These are phyloP conservation scores for Boletus reticulatus DNA, from an alignment of 768 basidiomycete genomes.

Conservation along the genomic window DNA sequence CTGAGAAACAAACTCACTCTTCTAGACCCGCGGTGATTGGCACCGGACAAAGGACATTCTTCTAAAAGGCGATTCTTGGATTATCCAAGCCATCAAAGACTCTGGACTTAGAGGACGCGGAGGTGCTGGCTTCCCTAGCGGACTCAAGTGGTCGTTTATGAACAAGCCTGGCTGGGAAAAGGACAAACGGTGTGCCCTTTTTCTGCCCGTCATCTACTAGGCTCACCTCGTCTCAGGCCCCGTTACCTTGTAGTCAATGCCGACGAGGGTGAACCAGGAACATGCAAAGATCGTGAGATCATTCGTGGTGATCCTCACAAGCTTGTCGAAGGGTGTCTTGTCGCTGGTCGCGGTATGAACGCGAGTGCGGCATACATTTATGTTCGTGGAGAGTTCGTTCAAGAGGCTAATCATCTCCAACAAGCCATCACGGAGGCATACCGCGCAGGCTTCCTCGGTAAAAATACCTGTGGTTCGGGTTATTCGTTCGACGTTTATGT, in stretches of 20 bases:
- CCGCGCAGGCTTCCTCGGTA: constrained; percentile 81
- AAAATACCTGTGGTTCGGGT: constrained; percentile 88
- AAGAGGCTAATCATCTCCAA: constrained; percentile 91
- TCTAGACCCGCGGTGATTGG: constrained; percentile 93
- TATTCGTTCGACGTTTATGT: constrained; percentile 97
- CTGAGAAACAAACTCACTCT: background rate
- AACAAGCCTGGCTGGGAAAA: constrained; percentile 99
- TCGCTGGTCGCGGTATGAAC: constrained; percentile 97
- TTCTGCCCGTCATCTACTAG: background rate
- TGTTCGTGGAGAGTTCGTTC: constrained; percentile 97
- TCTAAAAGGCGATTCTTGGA: constrained; percentile 94
- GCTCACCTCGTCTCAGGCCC: constrained; percentile 52
- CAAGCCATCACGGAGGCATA: constrained; percentile 97
- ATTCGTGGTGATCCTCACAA: constrained; percentile 98
- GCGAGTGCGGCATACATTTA: constrained; percentile 99
- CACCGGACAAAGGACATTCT: constrained; percentile 97
- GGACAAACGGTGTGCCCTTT: constrained; percentile 64
- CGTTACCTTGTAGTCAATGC: constrained; percentile 98
- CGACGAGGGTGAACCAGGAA: constrained; percentile 98
- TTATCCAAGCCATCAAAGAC: constrained; percentile 94
- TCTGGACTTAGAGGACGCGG: constrained; percentile 95
- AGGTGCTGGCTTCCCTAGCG: constrained; percentile 95
- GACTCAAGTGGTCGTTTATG: constrained; percentile 98
- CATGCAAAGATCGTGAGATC: constrained; percentile 99
- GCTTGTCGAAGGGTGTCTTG: constrained; percentile 95